Base-by-base conservation (phyloP, 441 rosid genomes). In the Gossypium trilobum region DNA sequence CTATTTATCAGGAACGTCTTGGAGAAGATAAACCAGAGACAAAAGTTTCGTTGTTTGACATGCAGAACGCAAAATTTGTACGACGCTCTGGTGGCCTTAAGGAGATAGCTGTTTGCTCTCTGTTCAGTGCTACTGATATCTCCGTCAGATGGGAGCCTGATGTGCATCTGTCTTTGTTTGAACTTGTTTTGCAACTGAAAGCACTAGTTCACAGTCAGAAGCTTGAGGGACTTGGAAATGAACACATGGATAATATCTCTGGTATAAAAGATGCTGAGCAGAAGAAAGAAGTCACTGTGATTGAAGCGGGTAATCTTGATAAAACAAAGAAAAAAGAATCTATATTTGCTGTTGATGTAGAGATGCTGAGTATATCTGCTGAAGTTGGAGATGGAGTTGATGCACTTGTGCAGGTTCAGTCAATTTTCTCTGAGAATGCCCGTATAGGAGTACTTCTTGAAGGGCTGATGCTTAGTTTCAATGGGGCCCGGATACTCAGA, bases 351-450 rank as follows among this genome's bases (percentile, higher is more conserved):
- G 85, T 96, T 78, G 99, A 96, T 76, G 91, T 96, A 73, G 97
- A 96, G 85, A 82, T 72, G 79, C 81, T 96, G 78, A 87, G 82
- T 50, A 78, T 96, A 81, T 90, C 91, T 80, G 98, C 93, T 78
- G 96, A 67, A 72, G 93, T 76, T 61, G 99, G 99, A 84, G 99
- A 96, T 82, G 98, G 98, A 73, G 96, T 92, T 75, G 97, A 90
- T 58, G 87, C 86, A 70, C 64, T 69, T 76, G 78, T 96, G 82
- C 93, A 88, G 84, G 87, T 91, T 81, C 97, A 93, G 29, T 96
- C 98, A 82, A 96, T 96, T 78, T 96, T 96, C 83, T 96, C 99
- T 3, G 99, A 96, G 88, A 89, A 96, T 83, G 97, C 96, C 20
- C 85, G 88, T 54, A 93, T 96, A 74, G 99, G 99, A 48, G 87